Evolutionary conservation across 352 stramenopile genomes (phyloP).

Genomic region (Globisporangium rhizosaccharum): DNA sequence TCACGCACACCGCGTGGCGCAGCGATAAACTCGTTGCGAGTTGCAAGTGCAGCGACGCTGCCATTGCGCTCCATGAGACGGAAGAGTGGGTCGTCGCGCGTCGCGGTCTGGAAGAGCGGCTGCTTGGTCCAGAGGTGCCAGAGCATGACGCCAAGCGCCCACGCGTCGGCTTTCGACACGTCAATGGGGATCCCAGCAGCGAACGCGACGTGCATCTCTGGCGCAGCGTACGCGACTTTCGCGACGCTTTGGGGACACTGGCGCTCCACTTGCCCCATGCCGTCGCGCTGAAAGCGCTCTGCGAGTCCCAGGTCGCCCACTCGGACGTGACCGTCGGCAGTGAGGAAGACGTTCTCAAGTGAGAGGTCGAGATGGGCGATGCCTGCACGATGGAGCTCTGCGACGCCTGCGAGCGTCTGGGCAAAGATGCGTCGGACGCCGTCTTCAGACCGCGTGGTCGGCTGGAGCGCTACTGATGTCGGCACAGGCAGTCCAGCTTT

Average conservation of each 20-base stretch:
- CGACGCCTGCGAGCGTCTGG: conserved; percentile 83
- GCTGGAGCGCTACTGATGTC: conserved; percentile 14
- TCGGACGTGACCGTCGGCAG: conserved; percentile 63
- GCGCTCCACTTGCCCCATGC: conserved; percentile 21
- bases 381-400: conserved; percentile 75
- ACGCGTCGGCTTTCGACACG: conserved; percentile 54
- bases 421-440: conserved; percentile 35
- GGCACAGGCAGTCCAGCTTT: conserved; percentile 26
- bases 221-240: conserved; percentile 66
- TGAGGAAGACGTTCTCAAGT: conserved; percentile 93
- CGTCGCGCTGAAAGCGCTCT: conserved; percentile 21
- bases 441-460: conserved; percentile 28
- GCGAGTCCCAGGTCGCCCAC: conserved; percentile 92
- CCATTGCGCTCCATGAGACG: conserved; percentile 27
- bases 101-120: conserved; percentile 41
- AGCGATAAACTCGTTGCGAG: conserved; percentile 17
- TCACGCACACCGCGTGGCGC: conserved; percentile 29
- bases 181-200: conserved; percentile 23
- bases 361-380: conserved; percentile 94
- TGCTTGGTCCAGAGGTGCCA: conserved; percentile 62
- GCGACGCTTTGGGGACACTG: conserved; percentile 20
- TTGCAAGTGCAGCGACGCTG: conserved; percentile 21
- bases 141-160: conserved; percentile 68
- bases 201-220: conserved; percentile 37
- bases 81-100: conserved; percentile 44